Evolutionary conservation across 164 flowering plant species (phyloP).

Genomic region (Annona squamosa): DNA sequence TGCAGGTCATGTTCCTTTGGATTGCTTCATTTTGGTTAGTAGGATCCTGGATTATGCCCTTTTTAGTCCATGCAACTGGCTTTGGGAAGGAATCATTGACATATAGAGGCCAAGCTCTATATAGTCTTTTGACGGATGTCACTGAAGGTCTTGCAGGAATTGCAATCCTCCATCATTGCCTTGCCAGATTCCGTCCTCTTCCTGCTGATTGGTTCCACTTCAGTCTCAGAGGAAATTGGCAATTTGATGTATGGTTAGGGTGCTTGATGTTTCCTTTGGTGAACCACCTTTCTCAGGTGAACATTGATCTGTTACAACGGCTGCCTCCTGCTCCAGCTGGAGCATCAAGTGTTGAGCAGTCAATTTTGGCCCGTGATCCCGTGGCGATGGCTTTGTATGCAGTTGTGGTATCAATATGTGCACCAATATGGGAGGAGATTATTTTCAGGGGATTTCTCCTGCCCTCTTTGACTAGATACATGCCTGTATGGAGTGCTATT

Average conservation of each 20-base stretch:
- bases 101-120: slow-evolving; percentile 86
- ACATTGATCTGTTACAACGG: slow-evolving; percentile 67
- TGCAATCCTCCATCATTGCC: slow-evolving; percentile 77
- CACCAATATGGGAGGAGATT: slow-evolving; percentile 96
- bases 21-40: slow-evolving; percentile 91
- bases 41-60: slow-evolving; percentile 94
- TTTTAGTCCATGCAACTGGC: slow-evolving; percentile 69
- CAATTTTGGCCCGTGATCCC: slow-evolving; percentile 86
- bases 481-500: slow-evolving; percentile 95
- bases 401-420: slow-evolving; percentile 79
- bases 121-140: slow-evolving; percentile 86
- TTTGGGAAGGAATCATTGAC: slow-evolving; percentile 75
- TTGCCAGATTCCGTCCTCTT: slow-evolving; percentile 70
- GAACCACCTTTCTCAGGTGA: slow-evolving; percentile 79
- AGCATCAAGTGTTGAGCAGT: slow-evolving; percentile 85
- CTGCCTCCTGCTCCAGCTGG: slow-evolving; percentile 67
- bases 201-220: slow-evolving; percentile 83
- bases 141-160: slow-evolving; percentile 95
- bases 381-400: slow-evolving; percentile 92
- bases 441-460: slow-evolving; percentile 92
- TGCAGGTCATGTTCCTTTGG: slow-evolving; percentile 97
- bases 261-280: slow-evolving; percentile 95
- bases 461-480: slow-evolving; percentile 86
- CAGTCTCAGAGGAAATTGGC: slow-evolving; percentile 77
- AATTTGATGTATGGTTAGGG: slow-evolving; percentile 68